A percentile compares a stretch with the other conserved stretches of the same genome.
These are phyloP conservation scores for Catunica adiposa DNA, from an alignment of 2,329 filamentous ascomycete species.

Conservation along the genomic window DNA sequence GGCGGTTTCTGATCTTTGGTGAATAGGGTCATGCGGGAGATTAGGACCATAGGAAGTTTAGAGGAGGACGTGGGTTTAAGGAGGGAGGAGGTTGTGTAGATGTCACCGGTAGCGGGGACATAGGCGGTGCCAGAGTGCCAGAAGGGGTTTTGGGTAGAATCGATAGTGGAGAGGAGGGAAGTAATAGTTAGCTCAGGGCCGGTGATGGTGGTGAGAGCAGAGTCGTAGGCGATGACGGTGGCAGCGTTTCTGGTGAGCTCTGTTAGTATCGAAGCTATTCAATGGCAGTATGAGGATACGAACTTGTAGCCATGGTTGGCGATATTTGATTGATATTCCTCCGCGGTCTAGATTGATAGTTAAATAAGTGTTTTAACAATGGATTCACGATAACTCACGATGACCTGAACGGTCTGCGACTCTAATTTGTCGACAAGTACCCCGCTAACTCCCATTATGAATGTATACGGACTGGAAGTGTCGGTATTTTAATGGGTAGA, in stretches of 20 bases:
- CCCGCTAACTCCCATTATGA: neutral
- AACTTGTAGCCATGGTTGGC: too few species aligned
- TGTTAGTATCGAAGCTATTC: neutral
- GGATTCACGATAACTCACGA: conserved; percentile 3
- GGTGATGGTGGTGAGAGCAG: conserved; percentile 22
- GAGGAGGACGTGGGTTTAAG: conserved; percentile 24
- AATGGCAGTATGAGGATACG: neutral
- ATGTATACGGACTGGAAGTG: neutral
- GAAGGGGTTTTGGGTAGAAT: conserved; percentile 27
- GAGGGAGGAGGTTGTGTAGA: conserved; percentile 30
- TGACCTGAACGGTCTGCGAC: neutral
- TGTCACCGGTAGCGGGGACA: conserved; percentile 23
- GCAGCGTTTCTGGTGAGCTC: neutral
- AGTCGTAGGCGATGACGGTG: conserved; percentile 23
- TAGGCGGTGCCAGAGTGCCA: conserved; percentile 31
- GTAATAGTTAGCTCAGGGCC: conserved; percentile 23
- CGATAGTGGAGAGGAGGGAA: conserved; percentile 26
- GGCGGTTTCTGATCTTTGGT: conserved; percentile 14
- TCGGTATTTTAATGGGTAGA: neutral
- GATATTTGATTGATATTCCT: neutral
- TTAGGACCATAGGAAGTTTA: conserved; percentile 27
- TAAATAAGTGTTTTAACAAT: neutral
- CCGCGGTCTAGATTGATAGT: neutral
- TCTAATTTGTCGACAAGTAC: neutral
- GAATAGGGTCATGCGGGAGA: conserved; percentile 26